Evolutionary conservation across 306 rosid species (phyloP).

Genomic region (Quillaja saponaria): DNA sequence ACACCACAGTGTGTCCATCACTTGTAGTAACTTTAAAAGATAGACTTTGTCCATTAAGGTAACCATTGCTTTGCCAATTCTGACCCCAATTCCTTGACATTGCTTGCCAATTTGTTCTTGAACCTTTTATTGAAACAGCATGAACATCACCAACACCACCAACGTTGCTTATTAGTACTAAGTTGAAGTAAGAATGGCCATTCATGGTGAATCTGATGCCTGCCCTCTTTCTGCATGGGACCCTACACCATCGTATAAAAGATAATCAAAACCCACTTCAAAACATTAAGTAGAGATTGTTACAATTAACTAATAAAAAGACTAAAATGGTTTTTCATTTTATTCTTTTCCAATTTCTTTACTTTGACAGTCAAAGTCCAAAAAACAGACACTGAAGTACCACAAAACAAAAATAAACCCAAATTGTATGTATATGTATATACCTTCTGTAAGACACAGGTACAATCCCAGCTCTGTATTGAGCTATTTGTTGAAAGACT

Average conservation of each 20-base stretch:
- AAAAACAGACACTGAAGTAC: no score
- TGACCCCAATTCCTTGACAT: conserved; percentile 88
- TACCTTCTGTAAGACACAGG: conserved; percentile 71
- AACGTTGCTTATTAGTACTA: conserved; percentile 72
- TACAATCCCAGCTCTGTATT: conserved; percentile 67
- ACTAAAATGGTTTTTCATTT: no score
- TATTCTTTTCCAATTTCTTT: no score
- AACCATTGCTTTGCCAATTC: conserved; percentile 76
- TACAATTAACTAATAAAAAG: no score
- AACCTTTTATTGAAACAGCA: conserved; percentile 73
- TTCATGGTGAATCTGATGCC: conserved; percentile 85
- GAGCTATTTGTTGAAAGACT: conserved; percentile 63
- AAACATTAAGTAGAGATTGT: no score
- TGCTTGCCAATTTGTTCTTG: conserved; percentile 66
- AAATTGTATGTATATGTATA: no score
- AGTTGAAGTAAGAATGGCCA: conserved; percentile 74
- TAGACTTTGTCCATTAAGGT: conserved; percentile 70
- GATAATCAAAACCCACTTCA: no score
- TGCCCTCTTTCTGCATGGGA: conserved; percentile 65
- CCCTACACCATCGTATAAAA: conserved; percentile 37
- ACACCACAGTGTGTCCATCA: conserved; percentile 56
- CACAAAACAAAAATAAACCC: no score
- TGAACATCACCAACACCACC: conserved; percentile 83
- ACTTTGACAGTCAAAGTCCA: no score
- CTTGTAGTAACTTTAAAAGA: conserved; percentile 70